Evolutionary conservation across 768 basidiomycete species (phyloP).

Genomic region (Russula dissimulans): DNA sequence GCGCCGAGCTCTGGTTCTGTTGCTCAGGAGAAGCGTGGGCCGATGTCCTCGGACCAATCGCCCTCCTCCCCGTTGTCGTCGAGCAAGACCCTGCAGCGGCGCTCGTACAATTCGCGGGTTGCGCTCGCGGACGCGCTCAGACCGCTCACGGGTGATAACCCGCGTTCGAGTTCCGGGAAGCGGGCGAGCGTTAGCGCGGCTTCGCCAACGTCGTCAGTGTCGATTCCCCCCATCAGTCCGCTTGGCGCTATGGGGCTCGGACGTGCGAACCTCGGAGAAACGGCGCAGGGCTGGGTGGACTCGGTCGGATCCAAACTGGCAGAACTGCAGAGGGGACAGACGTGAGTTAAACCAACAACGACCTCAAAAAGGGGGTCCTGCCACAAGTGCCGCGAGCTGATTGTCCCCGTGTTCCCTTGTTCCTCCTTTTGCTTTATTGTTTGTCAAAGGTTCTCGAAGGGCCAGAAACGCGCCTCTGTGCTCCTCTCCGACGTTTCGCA

Average conservation of each 20-base stretch:
- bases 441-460: slow-evolving; percentile 47
- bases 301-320: slow-evolving; percentile 42
- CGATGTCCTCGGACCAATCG: background rate
- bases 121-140: slow-evolving; percentile 23
- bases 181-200: slow-evolving; percentile 20
- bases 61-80: background rate
- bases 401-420: too few species aligned
- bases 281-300: slow-evolving; percentile 36
- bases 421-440: background rate
- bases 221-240: slow-evolving; percentile 34
- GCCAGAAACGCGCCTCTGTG: slow-evolving; percentile 58
- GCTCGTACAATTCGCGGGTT: slow-evolving; percentile 23
- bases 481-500: slow-evolving; percentile 58
- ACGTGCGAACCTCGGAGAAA: slow-evolving; percentile 23
- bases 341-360: slow-evolving; percentile 34
- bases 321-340: slow-evolving; percentile 43
- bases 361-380: background rate
- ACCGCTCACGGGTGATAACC: slow-evolving; percentile 10
- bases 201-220: slow-evolving; percentile 30
- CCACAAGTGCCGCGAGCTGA: background rate
- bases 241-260: slow-evolving; percentile 24
- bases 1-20: slow-evolving; percentile 15
- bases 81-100: slow-evolving; percentile 19
- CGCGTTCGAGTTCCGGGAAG: slow-evolving; percentile 12
- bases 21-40: background rate